Percentiles rank a stretch among this genome's conserved stretches.
Conservation (phyloP, 2,329 filamentous ascomycete genomes). For the Calonectria honghensis region DNA sequence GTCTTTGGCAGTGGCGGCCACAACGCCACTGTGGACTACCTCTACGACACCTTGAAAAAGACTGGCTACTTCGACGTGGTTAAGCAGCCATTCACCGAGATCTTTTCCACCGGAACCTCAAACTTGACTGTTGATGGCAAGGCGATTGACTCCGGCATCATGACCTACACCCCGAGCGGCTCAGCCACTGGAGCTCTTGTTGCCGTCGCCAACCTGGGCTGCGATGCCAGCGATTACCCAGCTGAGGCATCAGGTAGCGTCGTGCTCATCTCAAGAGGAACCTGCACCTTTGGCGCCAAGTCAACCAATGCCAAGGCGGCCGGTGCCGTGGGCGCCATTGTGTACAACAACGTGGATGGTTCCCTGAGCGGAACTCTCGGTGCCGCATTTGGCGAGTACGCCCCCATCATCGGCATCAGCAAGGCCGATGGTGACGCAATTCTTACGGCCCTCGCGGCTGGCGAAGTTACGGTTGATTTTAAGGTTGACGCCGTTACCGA, state of each 20-base stretch:
- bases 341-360: conserved; percentile 78
- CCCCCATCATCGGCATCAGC: conserved; percentile 72
- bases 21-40: conserved; percentile 67
- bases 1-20: conserved; percentile 67
- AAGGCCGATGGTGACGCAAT: conserved; percentile 65
- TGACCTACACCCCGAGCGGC: conserved; percentile 72
- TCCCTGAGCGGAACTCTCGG: conserved; percentile 73
- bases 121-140: conserved; percentile 57
- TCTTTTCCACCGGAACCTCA: conserved; percentile 59
- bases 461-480: conserved; percentile 58
- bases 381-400: conserved; percentile 65
- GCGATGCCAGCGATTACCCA: conserved; percentile 72
- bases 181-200: conserved; percentile 65
- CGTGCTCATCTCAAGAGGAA: conserved; percentile 76
- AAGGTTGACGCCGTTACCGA: conserved; percentile 70
- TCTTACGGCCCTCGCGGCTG: conserved; percentile 56
- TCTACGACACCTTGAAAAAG: conserved; percentile 62
- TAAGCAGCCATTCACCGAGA: conserved; percentile 67
- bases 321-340: conserved; percentile 73
- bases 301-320: conserved; percentile 72
- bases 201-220: conserved; percentile 71
- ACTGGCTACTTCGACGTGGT: conserved; percentile 65
- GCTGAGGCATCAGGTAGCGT: conserved; percentile 71
- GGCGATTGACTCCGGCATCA: conserved; percentile 53
- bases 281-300: conserved; percentile 76